Evolutionary conservation across 257 asterid genomes (phyloP), one percentile per base, ranked within the genome.

Genomic region (Solanum piurae): DNA sequence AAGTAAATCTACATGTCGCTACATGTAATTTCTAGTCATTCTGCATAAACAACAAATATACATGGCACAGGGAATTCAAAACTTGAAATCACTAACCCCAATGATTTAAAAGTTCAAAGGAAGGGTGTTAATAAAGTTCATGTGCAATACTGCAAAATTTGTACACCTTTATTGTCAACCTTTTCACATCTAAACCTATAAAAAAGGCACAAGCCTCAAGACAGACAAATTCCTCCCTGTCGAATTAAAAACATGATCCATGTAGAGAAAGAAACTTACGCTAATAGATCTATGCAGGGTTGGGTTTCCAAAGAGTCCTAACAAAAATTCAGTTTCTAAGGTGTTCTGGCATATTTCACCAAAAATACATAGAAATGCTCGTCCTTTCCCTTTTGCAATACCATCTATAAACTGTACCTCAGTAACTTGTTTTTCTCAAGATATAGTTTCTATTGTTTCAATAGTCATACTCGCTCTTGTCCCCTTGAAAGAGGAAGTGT

Each of bases 1-100:
- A 86, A 7, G 75, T 87, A 87, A 89, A 88, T 90, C 85, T 76
- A 79, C n/a, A n/a, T n/a, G 60, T 76, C 87, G 88, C 84, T 71
- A 79, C 66, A 82, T 21, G 85, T 82, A 49, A 46, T 49, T 31
- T 82, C 85, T 49, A 82, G 85, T 49, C 69, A 82, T 82, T 82
- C 29, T 44, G 64, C 38, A 9, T 77, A 79, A 44, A 44, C 84
- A 82, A 49, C 29, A 49, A 46, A 46, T 46, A 49, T 49, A 49
- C 42, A n/a, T 76, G 60, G 60, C 83, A 76, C 60, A 76, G 14
- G 21, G 85, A 82, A 49, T 46, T 46, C 69, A 82, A 82, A 52
- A 46, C 42, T 44, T 46, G 85, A 82, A 29, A 29, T 49, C 66
- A 18, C 69, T 82, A 29, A 31, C 85, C 68, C 42, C 42, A 29